A percentile compares a stretch with the other conserved stretches of the same genome.
phyloP scores from a whole-genome alignment of 257 asterid species.

The Gynochthodes officinalis region DNA sequence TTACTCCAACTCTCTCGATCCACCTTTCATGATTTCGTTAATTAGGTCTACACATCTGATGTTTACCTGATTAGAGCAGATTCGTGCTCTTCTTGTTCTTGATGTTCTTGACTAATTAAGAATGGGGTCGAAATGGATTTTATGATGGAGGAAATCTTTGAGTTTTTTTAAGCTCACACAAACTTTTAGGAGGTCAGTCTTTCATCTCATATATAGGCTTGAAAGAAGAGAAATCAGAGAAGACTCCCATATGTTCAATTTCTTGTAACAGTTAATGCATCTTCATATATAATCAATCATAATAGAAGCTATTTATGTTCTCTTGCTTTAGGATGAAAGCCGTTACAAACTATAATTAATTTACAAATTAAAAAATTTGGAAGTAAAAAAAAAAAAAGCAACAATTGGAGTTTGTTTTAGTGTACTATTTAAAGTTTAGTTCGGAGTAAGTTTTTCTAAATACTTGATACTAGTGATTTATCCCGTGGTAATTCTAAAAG shows the following conservation, averaged over 20 bases:
- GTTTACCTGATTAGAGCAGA: neutral
- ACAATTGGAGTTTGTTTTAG: neutral
- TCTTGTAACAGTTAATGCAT: neutral
- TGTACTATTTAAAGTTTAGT: neutral
- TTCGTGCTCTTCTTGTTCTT: neutral
- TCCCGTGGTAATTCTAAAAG: constrained; percentile 8
- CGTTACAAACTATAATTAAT: neutral
- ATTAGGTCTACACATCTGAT: constrained; percentile 2
- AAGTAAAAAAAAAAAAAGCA: no score
- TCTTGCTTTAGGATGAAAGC: neutral
- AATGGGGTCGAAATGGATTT: neutral
- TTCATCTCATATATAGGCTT: neutral
- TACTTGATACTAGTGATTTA: neutral
- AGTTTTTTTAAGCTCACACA: constrained; percentile 9
- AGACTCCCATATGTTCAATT: neutral
- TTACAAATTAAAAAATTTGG: no score
- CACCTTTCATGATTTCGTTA: neutral
- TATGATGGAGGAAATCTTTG: no score
- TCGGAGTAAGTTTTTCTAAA: neutral
- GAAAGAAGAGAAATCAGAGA: constrained; percentile 10
- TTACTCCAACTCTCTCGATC: neutral
- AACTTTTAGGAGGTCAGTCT: constrained; percentile 5
- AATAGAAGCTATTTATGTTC: neutral
- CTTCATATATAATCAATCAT: no score
- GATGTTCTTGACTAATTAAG: neutral